These are phyloP conservation scores for Garcia nutans DNA, from an alignment of 345 rosid species.

Conservation along the genomic window DNA sequence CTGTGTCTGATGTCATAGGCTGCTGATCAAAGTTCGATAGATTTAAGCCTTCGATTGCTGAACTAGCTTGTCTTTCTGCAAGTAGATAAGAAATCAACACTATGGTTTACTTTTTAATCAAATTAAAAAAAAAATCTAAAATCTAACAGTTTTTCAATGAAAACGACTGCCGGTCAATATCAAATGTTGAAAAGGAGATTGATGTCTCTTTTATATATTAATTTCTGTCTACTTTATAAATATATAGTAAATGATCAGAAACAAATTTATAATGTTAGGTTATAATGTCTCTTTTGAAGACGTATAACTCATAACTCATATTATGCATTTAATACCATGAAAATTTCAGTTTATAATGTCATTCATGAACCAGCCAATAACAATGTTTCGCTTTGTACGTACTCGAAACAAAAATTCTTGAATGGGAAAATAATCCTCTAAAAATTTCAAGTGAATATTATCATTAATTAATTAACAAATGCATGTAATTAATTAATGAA, in stretches of 20 bases:
- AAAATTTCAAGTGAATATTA: no score
- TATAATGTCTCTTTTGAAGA: no score
- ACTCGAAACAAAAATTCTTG: no score
- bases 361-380: no score
- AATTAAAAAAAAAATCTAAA: conserved; percentile 15
- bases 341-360: no score
- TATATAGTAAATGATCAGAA: conserved; percentile 21
- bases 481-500: background rate
- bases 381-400: no score
- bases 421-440: no score
- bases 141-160: conserved; percentile 27
- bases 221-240: conserved; percentile 6
- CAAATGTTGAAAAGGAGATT: background rate
- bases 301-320: background rate
- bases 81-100: conserved; percentile 18
- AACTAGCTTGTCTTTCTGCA: conserved; percentile 59
- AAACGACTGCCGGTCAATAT: conserved; percentile 23
- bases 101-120: conserved; percentile 3
- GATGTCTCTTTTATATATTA: background rate
- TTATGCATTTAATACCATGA: background rate
- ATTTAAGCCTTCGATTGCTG: conserved; percentile 70
- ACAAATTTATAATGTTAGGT: conserved; percentile 43
- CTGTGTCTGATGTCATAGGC: conserved; percentile 49
- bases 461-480: background rate
- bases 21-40: conserved; percentile 51